Evolutionary conservation across 352 stramenopile species (phyloP).

Genomic region (Pseudoperonospora humuli): DNA sequence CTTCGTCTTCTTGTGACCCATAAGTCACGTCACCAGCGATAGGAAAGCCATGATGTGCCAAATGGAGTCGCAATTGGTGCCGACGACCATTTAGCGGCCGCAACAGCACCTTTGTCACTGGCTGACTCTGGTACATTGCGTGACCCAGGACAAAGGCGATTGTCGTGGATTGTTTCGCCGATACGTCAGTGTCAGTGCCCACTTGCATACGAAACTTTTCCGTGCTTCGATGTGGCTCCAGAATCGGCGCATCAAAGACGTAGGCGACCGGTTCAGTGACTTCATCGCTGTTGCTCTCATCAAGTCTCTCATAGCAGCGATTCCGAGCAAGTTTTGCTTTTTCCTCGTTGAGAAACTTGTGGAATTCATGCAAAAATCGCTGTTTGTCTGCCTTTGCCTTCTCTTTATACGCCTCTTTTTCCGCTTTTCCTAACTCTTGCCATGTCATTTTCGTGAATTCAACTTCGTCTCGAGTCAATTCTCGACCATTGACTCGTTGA

Average conservation of each 20-base stretch:
- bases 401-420: constrained; percentile 41
- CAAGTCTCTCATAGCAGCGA: constrained; percentile 44
- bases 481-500: constrained; percentile 6
- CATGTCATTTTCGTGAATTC: constrained; percentile 32
- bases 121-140: constrained; percentile 34
- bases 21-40: constrained; percentile 78
- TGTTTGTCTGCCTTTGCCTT: constrained; percentile 38
- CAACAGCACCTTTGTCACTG: constrained; percentile 79
- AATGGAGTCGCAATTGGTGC: constrained; percentile 80
- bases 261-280: constrained; percentile 52
- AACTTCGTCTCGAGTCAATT: constrained; percentile 23
- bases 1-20: constrained; percentile 42
- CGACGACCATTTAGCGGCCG: constrained; percentile 68
- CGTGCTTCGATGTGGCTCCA: constrained; percentile 38
- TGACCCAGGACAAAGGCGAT: constrained; percentile 75
- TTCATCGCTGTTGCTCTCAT: constrained; percentile 15
- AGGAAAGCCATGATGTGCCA: constrained; percentile 63
- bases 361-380: constrained; percentile 45
- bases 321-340: constrained; percentile 33
- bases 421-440: constrained; percentile 36
- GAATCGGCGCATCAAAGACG: constrained; percentile 70
- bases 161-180: constrained; percentile 55
- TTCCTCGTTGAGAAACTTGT: constrained; percentile 44
- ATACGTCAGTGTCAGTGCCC: constrained; percentile 21
- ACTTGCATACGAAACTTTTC: constrained; percentile 69